A percentile compares a stretch with the other conserved stretches of the same genome.
phyloP scores from a whole-genome alignment of 2,329 filamentous ascomycete genomes.

The Monosporascus ibericus region DNA sequence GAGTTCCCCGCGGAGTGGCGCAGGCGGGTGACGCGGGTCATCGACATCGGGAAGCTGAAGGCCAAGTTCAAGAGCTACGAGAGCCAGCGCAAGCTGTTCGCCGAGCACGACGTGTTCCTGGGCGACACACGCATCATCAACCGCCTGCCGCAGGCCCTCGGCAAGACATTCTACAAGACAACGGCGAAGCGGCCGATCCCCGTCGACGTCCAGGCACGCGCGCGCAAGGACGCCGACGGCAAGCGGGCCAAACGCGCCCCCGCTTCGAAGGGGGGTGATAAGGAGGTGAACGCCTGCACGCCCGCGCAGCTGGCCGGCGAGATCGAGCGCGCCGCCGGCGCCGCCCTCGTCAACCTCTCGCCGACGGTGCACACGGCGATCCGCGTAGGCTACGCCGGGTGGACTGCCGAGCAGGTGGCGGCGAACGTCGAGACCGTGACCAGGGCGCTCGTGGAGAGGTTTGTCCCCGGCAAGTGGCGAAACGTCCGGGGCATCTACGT shows the following conservation, averaged over 20 bases:
- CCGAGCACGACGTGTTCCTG: conserved; percentile 89
- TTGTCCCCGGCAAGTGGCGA: conserved; percentile 79
- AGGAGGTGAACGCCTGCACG: conserved; percentile 38
- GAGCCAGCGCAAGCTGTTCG: conserved; percentile 71
- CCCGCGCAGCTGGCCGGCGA: conserved; percentile 69
- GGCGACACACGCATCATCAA: conserved; percentile 82
- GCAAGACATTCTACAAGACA: conserved; percentile 87
- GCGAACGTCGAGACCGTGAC: conserved; percentile 75
- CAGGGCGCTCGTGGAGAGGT: conserved; percentile 65
- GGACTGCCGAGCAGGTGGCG: conserved; percentile 67
- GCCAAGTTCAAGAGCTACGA: conserved; percentile 88
- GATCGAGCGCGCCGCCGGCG: conserved; percentile 68
- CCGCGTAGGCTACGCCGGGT: conserved; percentile 69
- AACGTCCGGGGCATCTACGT: conserved; percentile 81
- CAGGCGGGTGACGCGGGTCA: conserved; percentile 66
- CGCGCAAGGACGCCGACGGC: conserved; percentile 49
- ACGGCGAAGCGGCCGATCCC: conserved; percentile 83
- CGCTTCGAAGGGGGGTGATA: background rate
- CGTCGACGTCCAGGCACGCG: conserved; percentile 60
- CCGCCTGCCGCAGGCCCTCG: conserved; percentile 68
- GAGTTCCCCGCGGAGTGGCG: conserved; percentile 63
- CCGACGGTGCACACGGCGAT: conserved; percentile 76
- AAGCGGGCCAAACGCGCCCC: conserved; percentile 46
- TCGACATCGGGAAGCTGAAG: conserved; percentile 73
- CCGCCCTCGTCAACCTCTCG: conserved; percentile 74